Evolutionary conservation across 108 stramenopile species (phyloP), one percentile per base, ranked within the genome.

Genomic region (Seminavis robusta): DNA sequence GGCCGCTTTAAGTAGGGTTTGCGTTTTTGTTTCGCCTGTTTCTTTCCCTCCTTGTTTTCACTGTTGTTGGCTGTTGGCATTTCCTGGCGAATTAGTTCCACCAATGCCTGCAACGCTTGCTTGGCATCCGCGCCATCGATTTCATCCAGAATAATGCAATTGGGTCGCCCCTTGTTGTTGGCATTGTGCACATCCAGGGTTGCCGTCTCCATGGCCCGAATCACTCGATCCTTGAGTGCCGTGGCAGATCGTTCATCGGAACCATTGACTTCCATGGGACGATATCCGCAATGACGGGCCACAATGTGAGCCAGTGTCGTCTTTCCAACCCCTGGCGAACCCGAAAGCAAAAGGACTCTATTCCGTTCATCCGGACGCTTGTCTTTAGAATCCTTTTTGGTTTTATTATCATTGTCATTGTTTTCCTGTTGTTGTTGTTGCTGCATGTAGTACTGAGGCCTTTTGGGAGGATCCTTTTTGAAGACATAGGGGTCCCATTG

Each of bases 401-500:
- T 27, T 36, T 10, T 51, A 23, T 8, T 42, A 52, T n/a, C 38
- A 36, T 32, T 43, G 31, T 43, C 52, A 43, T 73, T 66, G 10
- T 52, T 21, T 11, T 59, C 65, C 6, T 46, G 40, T 19, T 56
- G 45, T 48, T 59, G 56, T 75, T 71, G 65, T 41, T 25, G 25
- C 25, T 63, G 60, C 28, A 33, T 47, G 13, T 61, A 44, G 25
- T 41, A 40, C 8, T 41, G 39, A 17, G 88, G 90, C 20, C 80
- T 53, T 1, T 52, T 43, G 21, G 87, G 88, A 44, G 80, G 71
- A 24, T 71, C 81, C 47, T 59, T 56, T 37, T 79, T 71, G 77
- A 99, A 99, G 0, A 99, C 98, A 52, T 94, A 95, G 16, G 80
- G 80, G 73, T 97, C 96, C 98, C 98, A 99, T 9, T 51, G 74